phyloP scores from a whole-genome alignment of 306 rosid species.

The Lupinus albus region DNA sequence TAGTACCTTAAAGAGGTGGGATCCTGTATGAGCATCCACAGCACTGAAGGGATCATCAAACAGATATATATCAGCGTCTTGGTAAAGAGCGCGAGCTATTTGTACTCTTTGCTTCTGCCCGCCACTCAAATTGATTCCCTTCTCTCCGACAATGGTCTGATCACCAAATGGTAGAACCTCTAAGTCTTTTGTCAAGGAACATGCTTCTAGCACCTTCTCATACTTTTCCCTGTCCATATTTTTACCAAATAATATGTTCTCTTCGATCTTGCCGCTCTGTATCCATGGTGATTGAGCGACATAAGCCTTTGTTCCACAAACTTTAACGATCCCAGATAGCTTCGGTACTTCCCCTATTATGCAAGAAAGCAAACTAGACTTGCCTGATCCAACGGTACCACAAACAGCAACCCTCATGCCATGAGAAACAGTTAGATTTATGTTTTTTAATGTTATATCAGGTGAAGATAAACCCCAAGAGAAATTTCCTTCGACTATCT shows the following conservation, averaged over 20 bases:
- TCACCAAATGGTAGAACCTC: conserved; percentile 78
- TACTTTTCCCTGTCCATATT: conserved; percentile 73
- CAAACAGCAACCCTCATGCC: conserved; percentile 88
- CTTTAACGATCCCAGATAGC: conserved; percentile 62
- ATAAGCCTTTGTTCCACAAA: conserved; percentile 83
- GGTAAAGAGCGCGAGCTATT: conserved; percentile 82
- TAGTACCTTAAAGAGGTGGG: conserved; percentile 73
- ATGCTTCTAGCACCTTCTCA: conserved; percentile 76
- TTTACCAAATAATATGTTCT: conserved; percentile 72
- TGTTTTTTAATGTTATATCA: conserved; percentile 56
- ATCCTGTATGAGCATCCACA: conserved; percentile 95
- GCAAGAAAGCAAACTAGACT: conserved; percentile 85
- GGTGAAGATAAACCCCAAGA: conserved; percentile 70
- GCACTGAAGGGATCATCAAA: conserved; percentile 95
- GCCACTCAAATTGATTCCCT: conserved; percentile 88
- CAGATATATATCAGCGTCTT: conserved; percentile 79
- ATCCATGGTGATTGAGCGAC: conserved; percentile 94
- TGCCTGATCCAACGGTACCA: conserved; percentile 89
- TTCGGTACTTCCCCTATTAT: conserved; percentile 84
- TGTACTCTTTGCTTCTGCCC: conserved; percentile 91
- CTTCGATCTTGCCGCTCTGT: conserved; percentile 82
- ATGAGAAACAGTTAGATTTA: conserved; percentile 51
- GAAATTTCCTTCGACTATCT: conserved; percentile 68
- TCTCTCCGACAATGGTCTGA: conserved; percentile 82
- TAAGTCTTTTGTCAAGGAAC: conserved; percentile 70